Evolutionary conservation across 208 protist species (phyloP), one percentile per base, ranked within the genome.

Genomic region (Trypanosoma vivax): DNA sequence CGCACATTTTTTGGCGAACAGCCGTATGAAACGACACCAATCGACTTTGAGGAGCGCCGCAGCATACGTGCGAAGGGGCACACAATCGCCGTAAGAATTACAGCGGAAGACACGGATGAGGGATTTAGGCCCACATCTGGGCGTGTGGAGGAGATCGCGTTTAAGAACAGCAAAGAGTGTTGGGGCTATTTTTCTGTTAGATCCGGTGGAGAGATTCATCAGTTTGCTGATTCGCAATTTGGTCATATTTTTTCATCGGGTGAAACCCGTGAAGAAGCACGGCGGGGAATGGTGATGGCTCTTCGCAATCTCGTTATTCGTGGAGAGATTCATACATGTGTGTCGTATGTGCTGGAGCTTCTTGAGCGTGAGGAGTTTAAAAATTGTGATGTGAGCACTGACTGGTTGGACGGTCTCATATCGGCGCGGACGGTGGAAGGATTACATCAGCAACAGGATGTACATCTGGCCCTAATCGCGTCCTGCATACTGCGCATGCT

Each of bases 151-250:
- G 88, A 97, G 55, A 86, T 99, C 24, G 90, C 82, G 19, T 99
- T 99, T 73, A 84, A 91, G 59, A 96, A 91, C 52, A 94, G 80
- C 53, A 88, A 86, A 34, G 95, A 98, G 64, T 96, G 97, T 48
- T 99, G 97, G 97, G 97, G 96, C 50, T 99, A 99, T 78, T 99
- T 99, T 65, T 97, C 91, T 37, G 83, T 99, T 25, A 55, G 58
- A 41, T 71, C 79, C 1, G 73, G 79, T 5, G 92, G 89, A 40
- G 86, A 79, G 27, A 81, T 98, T 18, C 94, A 98, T 53, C 86
- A 95, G 75, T 97, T 83, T 51, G 85, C 96, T 4, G 96, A 99
- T 76, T 98, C 96, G 28, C 96, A 98, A 70, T 98, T 99, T 70
- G 97, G 96, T n/a, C 96, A 99, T 63, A 90, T 98, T 55, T 99